Base-by-base conservation (phyloP, 2,329 filamentous ascomycete genomes). In the Balansia obtecta region DNA sequence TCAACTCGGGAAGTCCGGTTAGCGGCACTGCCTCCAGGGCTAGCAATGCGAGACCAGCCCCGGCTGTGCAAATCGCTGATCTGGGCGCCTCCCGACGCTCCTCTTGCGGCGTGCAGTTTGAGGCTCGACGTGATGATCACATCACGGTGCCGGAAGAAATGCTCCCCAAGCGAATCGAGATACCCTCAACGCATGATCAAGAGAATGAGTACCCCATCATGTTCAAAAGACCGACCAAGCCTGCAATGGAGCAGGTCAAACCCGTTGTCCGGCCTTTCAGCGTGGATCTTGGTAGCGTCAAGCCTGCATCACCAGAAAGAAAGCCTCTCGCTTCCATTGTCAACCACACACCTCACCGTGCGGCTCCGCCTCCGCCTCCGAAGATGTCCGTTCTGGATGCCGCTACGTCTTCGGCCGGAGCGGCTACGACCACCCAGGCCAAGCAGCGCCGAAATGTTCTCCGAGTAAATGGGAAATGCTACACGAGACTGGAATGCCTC, bases 351-450 rank as follows among this genome's bases (percentile, higher is more conserved):
- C 89, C 89, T 11, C 85, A 81, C 60, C 76, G 89, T 57, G 77
- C 85, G 20, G 88, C 88, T 1, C 85, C 84, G 0, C 84, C 81
- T 0, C 91, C 91, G 2, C 89, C 89, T 8, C 91, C 93, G 1
- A 97, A 96, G 67, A 97, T 97, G 91, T 93, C 87, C 1, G 85
- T 95, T 8, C 71, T 96, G n/a, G 89, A 97, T 57, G 85, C 90
- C 3, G 91, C 89, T 2, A 96, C 91, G 1, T 81, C 85, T 1
- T 83, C 83, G 11, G 88, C 86, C 4, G 90, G 90, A 13, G 86
- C 88, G 27, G 82, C 86, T 4, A 83, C 86, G 0, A 82, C 88
- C 3, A 77, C 80, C 4, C 86, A 90, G 61, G 73, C 72, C 20
- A 77, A 76, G 65, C 89, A 86, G 66, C 88, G 88, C 61, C 80